These are phyloP conservation scores for Apiospora aurea DNA, from an alignment of 2,329 filamentous ascomycete genomes.

Conservation along the genomic window DNA sequence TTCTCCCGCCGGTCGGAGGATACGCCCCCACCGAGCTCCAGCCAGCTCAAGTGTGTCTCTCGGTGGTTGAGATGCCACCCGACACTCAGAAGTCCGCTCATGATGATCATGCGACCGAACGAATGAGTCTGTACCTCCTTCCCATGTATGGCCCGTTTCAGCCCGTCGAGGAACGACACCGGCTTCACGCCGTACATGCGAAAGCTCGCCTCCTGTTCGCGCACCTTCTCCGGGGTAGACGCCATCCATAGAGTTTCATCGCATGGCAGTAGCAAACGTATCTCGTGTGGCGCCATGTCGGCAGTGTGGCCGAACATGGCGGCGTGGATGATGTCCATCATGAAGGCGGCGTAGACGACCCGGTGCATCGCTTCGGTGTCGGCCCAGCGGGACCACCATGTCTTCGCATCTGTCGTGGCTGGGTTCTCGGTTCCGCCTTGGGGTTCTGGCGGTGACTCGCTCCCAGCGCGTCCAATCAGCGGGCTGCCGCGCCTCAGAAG, in stretches of 20 bases:
- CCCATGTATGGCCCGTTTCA: constrained; percentile 84
- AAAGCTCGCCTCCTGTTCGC: constrained; percentile 77
- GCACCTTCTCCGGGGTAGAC: constrained; percentile 77
- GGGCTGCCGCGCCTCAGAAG: constrained; percentile 87
- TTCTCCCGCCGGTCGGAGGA: constrained; percentile 70
- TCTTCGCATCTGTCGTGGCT: constrained; percentile 48
- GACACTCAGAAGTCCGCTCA: constrained; percentile 88
- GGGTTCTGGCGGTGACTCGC: constrained; percentile 78
- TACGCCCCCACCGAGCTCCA: constrained; percentile 68
- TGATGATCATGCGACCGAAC: constrained; percentile 88
- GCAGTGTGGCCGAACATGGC: constrained; percentile 92
- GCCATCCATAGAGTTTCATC: constrained; percentile 89
- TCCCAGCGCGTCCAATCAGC: constrained; percentile 78
- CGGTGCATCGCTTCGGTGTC: constrained; percentile 86
- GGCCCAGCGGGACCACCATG: constrained; percentile 88
- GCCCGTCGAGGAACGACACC: constrained; percentile 81
- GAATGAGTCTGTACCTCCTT: constrained; percentile 84
- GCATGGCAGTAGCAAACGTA: constrained; percentile 84
- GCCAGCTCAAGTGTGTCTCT: constrained; percentile 82
- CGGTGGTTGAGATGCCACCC: constrained; percentile 91
- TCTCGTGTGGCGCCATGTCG: constrained; percentile 90
- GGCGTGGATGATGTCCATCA: constrained; percentile 87
- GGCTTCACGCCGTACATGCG: constrained; percentile 81
- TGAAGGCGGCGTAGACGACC: constrained; percentile 87
- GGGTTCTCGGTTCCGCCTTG: constrained; percentile 66